Base-by-base conservation (phyloP, 2,329 filamentous ascomycete species). In the Scortechinia acanthostroma region DNA sequence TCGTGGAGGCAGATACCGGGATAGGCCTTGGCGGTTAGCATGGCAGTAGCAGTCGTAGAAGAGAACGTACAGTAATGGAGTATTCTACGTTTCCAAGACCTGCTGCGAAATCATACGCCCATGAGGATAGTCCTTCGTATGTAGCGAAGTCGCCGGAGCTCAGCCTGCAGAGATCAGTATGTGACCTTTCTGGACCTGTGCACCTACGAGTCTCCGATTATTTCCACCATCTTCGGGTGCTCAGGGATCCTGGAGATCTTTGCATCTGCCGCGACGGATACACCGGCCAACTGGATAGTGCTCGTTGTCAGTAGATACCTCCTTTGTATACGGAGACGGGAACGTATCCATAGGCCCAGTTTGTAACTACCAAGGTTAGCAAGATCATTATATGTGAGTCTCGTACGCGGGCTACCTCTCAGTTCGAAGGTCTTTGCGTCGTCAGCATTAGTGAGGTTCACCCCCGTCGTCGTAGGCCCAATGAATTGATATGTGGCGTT, bases 51-150 rank as follows among this genome's bases (percentile, higher is more conserved):
- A 16, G 1, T 10, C 13, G 20, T 2, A 3, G 10, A 15, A 1
- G 15, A 10, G 13, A 50, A 53, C 46, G 13, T 58, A 56, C 1
- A 30, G 74, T 78, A 35, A 82, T 68, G 16, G 67, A 69, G 52
- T 74, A 80, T 51, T 83, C 77, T 2, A 73, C 74, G 35, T 76
- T 68, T 2, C 77, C 78, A 1, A 83, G 57, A 0, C 77, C 77
- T 3, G 71, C 71, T 2, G 68, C 71, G 15, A 79, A 68, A 15
- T 70, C 69, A 56, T 75, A 80, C 1, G 71, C 68, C 55, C 74
- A 82, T 17, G 72, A 71, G 0, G 73, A 73, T 3, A 82, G 55
- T 0, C 73, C 70, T 57, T 83, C 77, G 45, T 78, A 76, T 2
- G 73, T 74, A n/a, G 67, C 71, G 50, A 73, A 79, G 60, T 76